A percentile compares a stretch with the other conserved stretches of the same genome.
Evolutionary conservation across 139 green algal genomes (phyloP).

Genomic region (Micromonas pusilla): DNA sequence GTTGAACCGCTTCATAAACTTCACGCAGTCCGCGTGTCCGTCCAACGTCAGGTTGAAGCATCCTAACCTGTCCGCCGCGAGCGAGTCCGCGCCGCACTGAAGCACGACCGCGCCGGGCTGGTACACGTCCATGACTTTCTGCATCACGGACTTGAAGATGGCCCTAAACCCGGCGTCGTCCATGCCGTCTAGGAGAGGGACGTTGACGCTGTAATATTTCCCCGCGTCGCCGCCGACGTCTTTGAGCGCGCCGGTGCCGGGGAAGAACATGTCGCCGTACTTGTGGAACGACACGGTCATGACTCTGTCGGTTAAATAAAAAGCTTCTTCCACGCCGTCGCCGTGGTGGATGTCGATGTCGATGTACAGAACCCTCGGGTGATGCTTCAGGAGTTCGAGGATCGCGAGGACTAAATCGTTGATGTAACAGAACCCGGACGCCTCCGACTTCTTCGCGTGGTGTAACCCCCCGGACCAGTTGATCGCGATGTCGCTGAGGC

Average conservation of each 20-base stretch:
- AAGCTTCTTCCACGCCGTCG: conserved; percentile 96
- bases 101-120: conserved; percentile 68
- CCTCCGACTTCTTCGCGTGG: conserved; percentile 92
- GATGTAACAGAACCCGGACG: conserved; percentile 90
- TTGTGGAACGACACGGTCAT: conserved; percentile 95
- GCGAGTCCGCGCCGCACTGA: conserved; percentile 81
- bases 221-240: conserved; percentile 39
- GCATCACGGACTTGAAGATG: conserved; percentile 78
- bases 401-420: conserved; percentile 97
- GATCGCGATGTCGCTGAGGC: conserved; percentile 81
- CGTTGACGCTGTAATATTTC: conserved; percentile 72
- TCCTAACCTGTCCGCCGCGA: conserved; percentile 81
- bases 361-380: conserved; percentile 63
- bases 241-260: conserved; percentile 52
- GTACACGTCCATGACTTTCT: conserved; percentile 66
- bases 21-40: conserved; percentile 79
- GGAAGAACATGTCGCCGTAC: conserved; percentile 79
- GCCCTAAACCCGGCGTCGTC: conserved; percentile 61
- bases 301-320: conserved; percentile 70
- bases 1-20: conserved; percentile 81
- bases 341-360: conserved; percentile 92
- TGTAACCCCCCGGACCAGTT: conserved; percentile 97
- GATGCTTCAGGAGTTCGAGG: conserved; percentile 92
- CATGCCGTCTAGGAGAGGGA: conserved; percentile 68
- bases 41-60: conserved; percentile 84